A percentile compares a stretch with the other conserved stretches of the same genome.
Conservation (phyloP, 2,329 filamentous ascomycete genomes). For the Paracamarosporium sp. region DNA sequence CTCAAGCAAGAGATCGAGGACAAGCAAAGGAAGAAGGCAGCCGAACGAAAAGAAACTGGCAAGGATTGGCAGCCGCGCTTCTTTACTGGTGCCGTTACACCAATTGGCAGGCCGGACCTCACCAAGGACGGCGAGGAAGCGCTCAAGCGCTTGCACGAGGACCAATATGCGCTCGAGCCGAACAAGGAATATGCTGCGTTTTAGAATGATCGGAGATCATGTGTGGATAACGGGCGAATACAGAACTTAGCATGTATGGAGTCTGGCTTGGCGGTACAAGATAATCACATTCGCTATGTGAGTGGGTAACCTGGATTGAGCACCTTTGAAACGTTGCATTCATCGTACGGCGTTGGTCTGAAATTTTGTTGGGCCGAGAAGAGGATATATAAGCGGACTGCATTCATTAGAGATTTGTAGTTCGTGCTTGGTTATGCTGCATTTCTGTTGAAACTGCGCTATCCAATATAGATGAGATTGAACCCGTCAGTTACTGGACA, state of each 20-base stretch:
- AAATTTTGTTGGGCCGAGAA: background rate
- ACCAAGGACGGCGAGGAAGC: constrained; percentile 67
- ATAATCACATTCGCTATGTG: constrained; percentile 5
- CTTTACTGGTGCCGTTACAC: constrained; percentile 71
- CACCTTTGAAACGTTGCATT: constrained; percentile 2
- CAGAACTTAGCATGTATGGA: constrained; percentile 5
- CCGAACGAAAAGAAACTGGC: constrained; percentile 74
- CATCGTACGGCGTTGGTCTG: constrained; percentile 8
- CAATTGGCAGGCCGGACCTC: constrained; percentile 67
- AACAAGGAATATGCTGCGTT: constrained; percentile 52
- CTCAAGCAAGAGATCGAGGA: constrained; percentile 94
- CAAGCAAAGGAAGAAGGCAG: constrained; percentile 81
- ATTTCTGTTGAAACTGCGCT: background rate
- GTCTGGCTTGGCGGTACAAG: constrained; percentile 4
- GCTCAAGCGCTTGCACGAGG: constrained; percentile 62
- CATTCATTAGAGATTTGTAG: constrained; percentile 1
- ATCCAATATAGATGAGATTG: constrained; percentile 1
- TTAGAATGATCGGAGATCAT: constrained; percentile 10
- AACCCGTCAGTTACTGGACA: background rate
- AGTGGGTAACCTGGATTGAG: background rate
- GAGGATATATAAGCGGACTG: background rate
- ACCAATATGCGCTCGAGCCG: constrained; percentile 56
- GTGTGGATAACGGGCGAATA: background rate
- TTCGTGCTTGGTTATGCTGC: constrained; percentile 1
- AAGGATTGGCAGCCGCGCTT: constrained; percentile 85